Percentiles rank a stretch among this genome's conserved stretches.
Conservation (phyloP, 2,329 filamentous ascomycete species). For the Cordyceps sp. region DNA sequence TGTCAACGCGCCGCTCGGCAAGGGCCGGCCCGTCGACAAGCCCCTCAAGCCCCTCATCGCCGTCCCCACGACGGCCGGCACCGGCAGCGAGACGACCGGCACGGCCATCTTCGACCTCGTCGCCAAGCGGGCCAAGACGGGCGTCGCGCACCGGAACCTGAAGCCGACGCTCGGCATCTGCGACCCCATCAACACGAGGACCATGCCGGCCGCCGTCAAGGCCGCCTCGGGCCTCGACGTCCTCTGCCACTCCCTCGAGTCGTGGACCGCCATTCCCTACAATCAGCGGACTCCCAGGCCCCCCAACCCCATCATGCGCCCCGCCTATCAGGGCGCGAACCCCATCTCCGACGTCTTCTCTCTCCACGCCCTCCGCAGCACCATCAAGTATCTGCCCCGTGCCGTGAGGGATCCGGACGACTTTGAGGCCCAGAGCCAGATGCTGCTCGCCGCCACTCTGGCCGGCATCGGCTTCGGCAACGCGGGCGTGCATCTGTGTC, state of each 20-base stretch:
- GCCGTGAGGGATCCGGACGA: constrained; percentile 81
- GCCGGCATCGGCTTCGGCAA: constrained; percentile 96
- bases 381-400: constrained; percentile 82
- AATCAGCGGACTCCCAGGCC: constrained; percentile 72
- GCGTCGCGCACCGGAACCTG: constrained; percentile 84
- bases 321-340: constrained; percentile 93
- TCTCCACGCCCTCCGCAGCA: constrained; percentile 64
- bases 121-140: constrained; percentile 80
- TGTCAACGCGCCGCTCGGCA: constrained; percentile 86
- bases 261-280: constrained; percentile 95
- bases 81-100: constrained; percentile 86
- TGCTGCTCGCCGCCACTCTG: constrained; percentile 86
- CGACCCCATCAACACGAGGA: constrained; percentile 75
- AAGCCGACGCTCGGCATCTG: constrained; percentile 89
- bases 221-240: constrained; percentile 87
- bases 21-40: constrained; percentile 59
- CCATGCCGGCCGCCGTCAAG: constrained; percentile 90
- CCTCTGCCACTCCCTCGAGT: constrained; percentile 86
- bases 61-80: constrained; percentile 70
- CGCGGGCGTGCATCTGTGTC: constrained; percentile 73
- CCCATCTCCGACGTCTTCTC: constrained; percentile 97
- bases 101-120: constrained; percentile 97
- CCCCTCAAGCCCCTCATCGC: constrained; percentile 63
- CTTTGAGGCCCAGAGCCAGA: constrained; percentile 80
- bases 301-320: constrained; percentile 73